These are phyloP conservation scores for Ustilago cynodontis DNA, from an alignment of 1,284 basidiomycete species.

Conservation along the genomic window DNA sequence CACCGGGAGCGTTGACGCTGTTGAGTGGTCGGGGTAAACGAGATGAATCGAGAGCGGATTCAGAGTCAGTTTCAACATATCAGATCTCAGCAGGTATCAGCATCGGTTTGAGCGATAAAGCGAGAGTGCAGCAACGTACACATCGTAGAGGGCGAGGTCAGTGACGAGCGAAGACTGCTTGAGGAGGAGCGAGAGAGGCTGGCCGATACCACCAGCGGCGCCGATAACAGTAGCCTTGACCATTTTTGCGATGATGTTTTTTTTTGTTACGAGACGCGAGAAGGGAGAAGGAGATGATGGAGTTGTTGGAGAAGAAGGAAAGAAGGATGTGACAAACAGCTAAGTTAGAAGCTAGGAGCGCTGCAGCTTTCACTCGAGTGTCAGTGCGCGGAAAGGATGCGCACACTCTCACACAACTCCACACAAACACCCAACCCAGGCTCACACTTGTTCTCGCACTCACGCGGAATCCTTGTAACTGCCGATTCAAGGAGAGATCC, in stretches of 20 bases:
- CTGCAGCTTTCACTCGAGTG: neutral
- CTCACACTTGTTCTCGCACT: neutral
- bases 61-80: constrained; percentile 7
- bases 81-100: too few species aligned
- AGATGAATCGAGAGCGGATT: too few species aligned
- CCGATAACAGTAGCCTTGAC: constrained; percentile 68
- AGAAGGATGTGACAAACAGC: neutral
- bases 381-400: neutral
- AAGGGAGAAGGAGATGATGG: neutral
- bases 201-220: constrained; percentile 73
- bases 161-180: constrained; percentile 83
- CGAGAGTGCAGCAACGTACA: constrained; percentile 76
- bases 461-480: constrained; percentile 4
- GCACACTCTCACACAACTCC: neutral
- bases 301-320: constrained; percentile 18
- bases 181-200: constrained; percentile 89
- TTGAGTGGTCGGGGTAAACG: neutral
- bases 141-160: constrained; percentile 89
- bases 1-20: constrained; percentile 81
- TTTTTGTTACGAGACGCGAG: constrained; percentile 1
- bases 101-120: too few species aligned
- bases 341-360: too few species aligned
- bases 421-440: constrained; percentile 7
- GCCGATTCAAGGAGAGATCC: constrained; percentile 30
- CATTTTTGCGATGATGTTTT: constrained; percentile 44